These are phyloP conservation scores for Piper longum DNA, from an alignment of 164 flowering plant genomes.

Conservation along the genomic window DNA sequence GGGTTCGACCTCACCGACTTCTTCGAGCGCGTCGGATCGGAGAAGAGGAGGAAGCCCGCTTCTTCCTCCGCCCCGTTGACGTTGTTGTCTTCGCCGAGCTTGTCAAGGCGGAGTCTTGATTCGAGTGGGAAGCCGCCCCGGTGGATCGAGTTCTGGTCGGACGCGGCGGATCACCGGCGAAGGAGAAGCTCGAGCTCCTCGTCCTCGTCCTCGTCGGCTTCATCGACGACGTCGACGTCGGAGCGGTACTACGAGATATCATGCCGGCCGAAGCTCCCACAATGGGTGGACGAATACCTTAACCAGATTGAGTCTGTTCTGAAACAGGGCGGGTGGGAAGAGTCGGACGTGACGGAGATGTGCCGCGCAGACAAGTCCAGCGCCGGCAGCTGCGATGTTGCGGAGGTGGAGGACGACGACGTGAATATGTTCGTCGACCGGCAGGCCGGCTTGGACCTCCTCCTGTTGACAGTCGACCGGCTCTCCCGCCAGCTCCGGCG, in stretches of 20 bases:
- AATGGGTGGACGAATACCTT: slow-evolving; percentile 74
- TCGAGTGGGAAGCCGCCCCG: slow-evolving; percentile 42
- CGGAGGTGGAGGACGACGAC: slow-evolving; percentile 42
- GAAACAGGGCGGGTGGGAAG: slow-evolving; percentile 84
- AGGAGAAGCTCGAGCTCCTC: slow-evolving; percentile 45
- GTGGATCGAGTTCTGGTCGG: slow-evolving; percentile 99
- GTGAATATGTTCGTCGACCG: slow-evolving; percentile 39
- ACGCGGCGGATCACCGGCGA: slow-evolving; percentile 59
- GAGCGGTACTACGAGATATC: slow-evolving; percentile 44
- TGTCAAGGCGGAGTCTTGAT: slow-evolving; percentile 51
- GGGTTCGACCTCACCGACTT: slow-evolving; percentile 81
- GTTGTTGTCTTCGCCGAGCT: slow-evolving; percentile 21
- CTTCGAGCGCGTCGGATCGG: slow-evolving; percentile 51
- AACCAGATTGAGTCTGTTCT: slow-evolving; percentile 56
- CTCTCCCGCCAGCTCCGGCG: slow-evolving; percentile 58
- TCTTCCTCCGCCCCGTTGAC: slow-evolving; percentile 56
- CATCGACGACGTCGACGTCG: slow-evolving; percentile 40
- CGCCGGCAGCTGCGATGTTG: not conserved
- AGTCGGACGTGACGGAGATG: slow-evolving; percentile 67
- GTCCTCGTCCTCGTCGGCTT: slow-evolving; percentile 12
- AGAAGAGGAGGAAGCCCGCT: slow-evolving; percentile 13
- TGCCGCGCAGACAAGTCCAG: not conserved
- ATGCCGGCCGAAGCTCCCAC: slow-evolving; percentile 27
- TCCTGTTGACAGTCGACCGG: slow-evolving; percentile 64
- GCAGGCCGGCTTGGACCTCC: slow-evolving; percentile 60